Base-by-base conservation (phyloP, 345 rosid genomes). In the Punica granatum region DNA sequence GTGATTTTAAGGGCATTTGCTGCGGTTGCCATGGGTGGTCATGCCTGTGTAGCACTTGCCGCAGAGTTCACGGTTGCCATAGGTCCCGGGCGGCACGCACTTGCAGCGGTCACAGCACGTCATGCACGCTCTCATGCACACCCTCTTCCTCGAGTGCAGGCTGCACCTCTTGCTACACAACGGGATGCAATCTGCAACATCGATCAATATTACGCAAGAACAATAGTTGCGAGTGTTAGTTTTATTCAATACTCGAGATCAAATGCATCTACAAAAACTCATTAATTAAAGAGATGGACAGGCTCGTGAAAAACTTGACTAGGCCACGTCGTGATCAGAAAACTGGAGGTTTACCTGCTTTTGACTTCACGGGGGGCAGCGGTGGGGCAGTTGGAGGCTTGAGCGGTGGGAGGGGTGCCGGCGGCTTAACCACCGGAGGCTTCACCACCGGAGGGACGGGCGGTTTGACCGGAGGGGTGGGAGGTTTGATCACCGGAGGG, bases 21-120 rank as follows among this genome's bases (percentile, higher is more conserved):
- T 64, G 71, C 30, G 81, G 73, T 81, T 83, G 51, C 77, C 73
- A 58, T 72, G 86, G 60, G 96, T 89, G 73, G 82, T 92, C 96
- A 90, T 86, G 25, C 77, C 79, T 61, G 82, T 86, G 82, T 92
- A 92, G 74, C 98, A 92, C 71, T 77, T 81, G 72, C 96, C 95
- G 69, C 96, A 92, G 66, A 64, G 75, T 69, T 92, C 95, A n/a
- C 82, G 80, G 77, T 90, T 90, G 23, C 98, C 98, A 39, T 82
- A 90, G 15, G 95, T 92, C 36, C 98, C 95, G 23, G 98, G 98
- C 0, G 98, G 98, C 30, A 92, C 98, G 21, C 98, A 92, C 66
- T 85, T 90, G 88, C 98, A 92, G 63, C 92, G 76, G 69, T 78
- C 79, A 63, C 98, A 92, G 82, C 98, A 92, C 51, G 95, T 84